Evolutionary conservation across 2,329 filamentous ascomycete species (phyloP), one percentile per base, ranked within the genome.

Genomic region (Sporothrix phasma): DNA sequence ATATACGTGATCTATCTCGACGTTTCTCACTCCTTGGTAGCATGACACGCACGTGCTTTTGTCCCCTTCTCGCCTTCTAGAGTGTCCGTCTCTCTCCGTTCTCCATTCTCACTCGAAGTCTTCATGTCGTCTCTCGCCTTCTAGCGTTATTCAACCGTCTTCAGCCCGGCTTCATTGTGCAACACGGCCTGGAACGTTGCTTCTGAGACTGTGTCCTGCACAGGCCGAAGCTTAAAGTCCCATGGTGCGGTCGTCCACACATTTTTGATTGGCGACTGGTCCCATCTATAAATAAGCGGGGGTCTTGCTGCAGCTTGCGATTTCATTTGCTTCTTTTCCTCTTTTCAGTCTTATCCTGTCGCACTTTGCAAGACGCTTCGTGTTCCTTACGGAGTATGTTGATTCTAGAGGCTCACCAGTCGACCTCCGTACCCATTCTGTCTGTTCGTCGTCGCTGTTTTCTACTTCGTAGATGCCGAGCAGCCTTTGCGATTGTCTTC

Each of bases 181-280:
- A 26, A 29, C 54, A 8, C 54, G 17, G 17, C 37, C 54, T 59
- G 37, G 54, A 43, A 59, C 54, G 39, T 41, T 45, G 22, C 54
- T 29, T 45, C 39, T 59, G 54, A 59, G 54, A 59, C 37, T 45
- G 22, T 59, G 51, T 39, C 39, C 51, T 59, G 37, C 24, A 43
- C 54, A 45, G 31, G 54, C 37, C 54, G 37, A 59, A 45, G 54
- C 54, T 59, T 59, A 59, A 59, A 59, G 37, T 45, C 24, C 19
- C 29, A 22, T 5, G 19, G 19, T 15, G 31, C 51, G n/a, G 31
- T 5, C 19, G 51, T 17, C n/a, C 34, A 24, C 8, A 19, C 11
- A 26, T 13, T 54, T 54, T 37, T 10, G n/a, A 22, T 15, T 37
- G 31, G 49, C 29, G 49, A 54, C 15, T 37, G 49, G n/a, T 17